Percentiles rank a stretch among this genome's conserved stretches.
phyloP scores from a whole-genome alignment of 2,329 filamentous ascomycete genomes.

The Ophiocordyceps australis region DNA sequence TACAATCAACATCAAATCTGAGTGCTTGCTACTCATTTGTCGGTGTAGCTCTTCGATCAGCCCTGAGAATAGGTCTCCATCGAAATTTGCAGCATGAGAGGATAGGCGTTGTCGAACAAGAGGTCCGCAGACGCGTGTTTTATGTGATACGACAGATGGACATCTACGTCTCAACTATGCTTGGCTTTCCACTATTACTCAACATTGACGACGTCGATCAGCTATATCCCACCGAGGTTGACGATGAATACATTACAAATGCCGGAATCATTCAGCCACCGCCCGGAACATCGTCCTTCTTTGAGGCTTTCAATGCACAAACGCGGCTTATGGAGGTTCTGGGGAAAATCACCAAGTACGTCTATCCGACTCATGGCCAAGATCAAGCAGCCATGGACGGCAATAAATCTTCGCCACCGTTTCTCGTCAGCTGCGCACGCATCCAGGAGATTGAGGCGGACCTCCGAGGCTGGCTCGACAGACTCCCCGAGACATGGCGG shows the following conservation, averaged over 20 bases:
- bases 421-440: conserved; percentile 42
- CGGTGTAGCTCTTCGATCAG: conserved; percentile 57
- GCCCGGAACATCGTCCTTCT: conserved; percentile 36
- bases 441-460: conserved; percentile 48
- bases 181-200: conserved; percentile 47
- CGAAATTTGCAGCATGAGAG: conserved; percentile 48
- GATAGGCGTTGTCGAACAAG: conserved; percentile 43
- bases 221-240: conserved; percentile 42
- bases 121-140: conserved; percentile 45
- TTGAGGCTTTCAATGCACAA: conserved; percentile 49
- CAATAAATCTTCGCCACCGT: conserved; percentile 27
- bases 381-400: conserved; percentile 25
- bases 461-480: conserved; percentile 43
- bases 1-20: conserved; percentile 63
- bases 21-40: conserved; percentile 68
- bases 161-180: conserved; percentile 47
- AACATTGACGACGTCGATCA: conserved; percentile 50
- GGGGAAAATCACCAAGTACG: conserved; percentile 42
- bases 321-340: conserved; percentile 45
- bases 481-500: conserved; percentile 57
- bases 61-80: conserved; percentile 63
- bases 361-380: conserved; percentile 44
- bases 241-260: conserved; percentile 48
- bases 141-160: conserved; percentile 55
- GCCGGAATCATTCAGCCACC: conserved; percentile 36